Evolutionary conservation across 148 eudicot species (phyloP).

Genomic region (Arbutus unedo): DNA sequence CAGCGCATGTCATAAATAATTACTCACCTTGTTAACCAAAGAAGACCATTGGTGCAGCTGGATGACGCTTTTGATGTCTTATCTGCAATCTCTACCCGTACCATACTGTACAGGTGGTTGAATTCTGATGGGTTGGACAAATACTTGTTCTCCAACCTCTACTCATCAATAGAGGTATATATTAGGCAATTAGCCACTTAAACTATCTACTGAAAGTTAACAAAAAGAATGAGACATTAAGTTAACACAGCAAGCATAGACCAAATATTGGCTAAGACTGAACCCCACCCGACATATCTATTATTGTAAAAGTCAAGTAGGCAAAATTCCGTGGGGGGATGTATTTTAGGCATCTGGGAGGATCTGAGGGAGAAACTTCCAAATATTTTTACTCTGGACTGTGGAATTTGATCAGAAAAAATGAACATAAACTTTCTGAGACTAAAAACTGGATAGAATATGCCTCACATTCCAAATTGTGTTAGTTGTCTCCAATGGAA

Average conservation of each 20-base stretch:
- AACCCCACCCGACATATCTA: background rate
- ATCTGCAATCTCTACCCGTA: slow-evolving; percentile 59
- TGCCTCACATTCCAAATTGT: background rate
- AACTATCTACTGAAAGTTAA: slow-evolving; percentile 3
- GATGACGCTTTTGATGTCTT: slow-evolving; percentile 71
- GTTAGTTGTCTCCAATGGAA: background rate
- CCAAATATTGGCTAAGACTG: background rate
- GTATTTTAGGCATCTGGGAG: background rate
- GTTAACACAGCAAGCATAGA: slow-evolving; percentile 4
- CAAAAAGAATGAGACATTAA: background rate
- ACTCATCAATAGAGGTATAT: slow-evolving; percentile 2
- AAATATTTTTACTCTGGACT: background rate
- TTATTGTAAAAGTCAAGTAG: background rate
- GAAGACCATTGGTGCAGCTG: slow-evolving; percentile 83
- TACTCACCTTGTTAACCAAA: slow-evolving; percentile 79
- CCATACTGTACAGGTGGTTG: slow-evolving; percentile 53
- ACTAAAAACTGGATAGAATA: background rate
- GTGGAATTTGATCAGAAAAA: background rate
- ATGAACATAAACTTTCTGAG: background rate
- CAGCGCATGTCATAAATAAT: background rate
- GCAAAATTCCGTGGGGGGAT: background rate
- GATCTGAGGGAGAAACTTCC: no score
- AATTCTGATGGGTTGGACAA: slow-evolving; percentile 51
- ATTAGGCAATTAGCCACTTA: background rate
- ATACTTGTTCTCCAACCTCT: slow-evolving; percentile 80